phyloP scores from a whole-genome alignment of 2,329 filamentous ascomycete species.

The Xylaria sp. region DNA sequence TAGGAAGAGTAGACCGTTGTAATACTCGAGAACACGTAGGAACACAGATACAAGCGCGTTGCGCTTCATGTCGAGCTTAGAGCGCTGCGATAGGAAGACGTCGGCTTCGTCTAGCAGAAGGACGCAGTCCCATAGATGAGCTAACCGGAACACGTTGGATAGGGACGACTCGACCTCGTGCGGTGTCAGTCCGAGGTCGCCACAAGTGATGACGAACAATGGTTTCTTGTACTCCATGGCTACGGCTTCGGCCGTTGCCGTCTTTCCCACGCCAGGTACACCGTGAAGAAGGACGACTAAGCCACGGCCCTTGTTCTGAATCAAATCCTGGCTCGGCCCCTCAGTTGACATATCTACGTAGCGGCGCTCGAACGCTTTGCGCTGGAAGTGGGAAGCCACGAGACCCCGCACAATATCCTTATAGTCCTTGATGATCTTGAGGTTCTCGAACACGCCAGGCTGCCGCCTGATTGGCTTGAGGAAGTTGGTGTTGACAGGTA shows the following conservation, averaged over 20 bases:
- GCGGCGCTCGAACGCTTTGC: slow-evolving; percentile 45
- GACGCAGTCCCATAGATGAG: slow-evolving; percentile 43
- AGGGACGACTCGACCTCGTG: slow-evolving; percentile 49
- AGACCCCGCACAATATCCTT: slow-evolving; percentile 49
- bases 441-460: slow-evolving; percentile 47
- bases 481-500: slow-evolving; percentile 46
- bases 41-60: slow-evolving; percentile 47
- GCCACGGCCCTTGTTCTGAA: slow-evolving; percentile 52
- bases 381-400: slow-evolving; percentile 50
- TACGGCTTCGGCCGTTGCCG: slow-evolving; percentile 52
- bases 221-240: slow-evolving; percentile 51
- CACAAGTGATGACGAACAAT: slow-evolving; percentile 55
- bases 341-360: slow-evolving; percentile 38
- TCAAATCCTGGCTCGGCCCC: slow-evolving; percentile 47
- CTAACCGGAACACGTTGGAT: slow-evolving; percentile 50
- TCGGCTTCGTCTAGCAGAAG: slow-evolving; percentile 41
- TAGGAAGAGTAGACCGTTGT: slow-evolving; percentile 48
- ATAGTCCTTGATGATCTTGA: slow-evolving; percentile 48
- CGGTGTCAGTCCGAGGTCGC: slow-evolving; percentile 52
- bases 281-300: slow-evolving; percentile 54
- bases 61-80: slow-evolving; percentile 41
- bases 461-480: slow-evolving; percentile 45
- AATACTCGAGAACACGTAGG: slow-evolving; percentile 48
- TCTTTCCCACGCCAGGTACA: slow-evolving; percentile 56
- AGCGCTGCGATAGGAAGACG: slow-evolving; percentile 39